Conservation (phyloP, 306 rosid genomes). For the Vicia sativa region DNA sequence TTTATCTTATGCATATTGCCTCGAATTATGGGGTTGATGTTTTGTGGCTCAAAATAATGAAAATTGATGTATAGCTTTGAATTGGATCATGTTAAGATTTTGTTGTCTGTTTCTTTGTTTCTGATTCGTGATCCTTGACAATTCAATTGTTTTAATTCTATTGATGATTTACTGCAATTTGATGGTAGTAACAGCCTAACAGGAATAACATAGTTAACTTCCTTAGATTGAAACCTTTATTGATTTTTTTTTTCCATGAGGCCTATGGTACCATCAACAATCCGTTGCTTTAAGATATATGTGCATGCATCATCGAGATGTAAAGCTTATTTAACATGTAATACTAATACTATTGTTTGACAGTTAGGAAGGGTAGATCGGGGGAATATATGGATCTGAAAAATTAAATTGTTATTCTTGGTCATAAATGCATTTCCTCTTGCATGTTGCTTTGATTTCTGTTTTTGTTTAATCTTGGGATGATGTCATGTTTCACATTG, state of each 20-base stretch:
- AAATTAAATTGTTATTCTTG: constrained; percentile 17
- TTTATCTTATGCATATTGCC: constrained; percentile 2
- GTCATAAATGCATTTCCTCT: not conserved
- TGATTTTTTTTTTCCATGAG: not conserved
- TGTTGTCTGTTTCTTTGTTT: constrained; percentile 30
- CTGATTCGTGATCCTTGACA: constrained; percentile 12
- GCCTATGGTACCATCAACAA: not conserved
- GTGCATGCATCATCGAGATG: constrained; percentile 5
- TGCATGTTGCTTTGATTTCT: not conserved
- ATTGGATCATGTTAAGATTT: constrained; percentile 23
- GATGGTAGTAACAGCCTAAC: not conserved
- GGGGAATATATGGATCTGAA: constrained; percentile 1
- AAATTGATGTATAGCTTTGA: not conserved
- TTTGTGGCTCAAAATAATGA: not conserved
- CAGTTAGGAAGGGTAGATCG: not conserved
- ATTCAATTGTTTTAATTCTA: constrained; percentile 21
- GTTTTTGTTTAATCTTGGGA: constrained; percentile 11
- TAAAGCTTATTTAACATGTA: constrained; percentile 8
- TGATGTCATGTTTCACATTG: not conserved
- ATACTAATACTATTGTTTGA: constrained; percentile 1
- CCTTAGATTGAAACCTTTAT: constrained; percentile 14
- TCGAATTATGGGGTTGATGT: not conserved
- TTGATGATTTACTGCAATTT: constrained; percentile 16
- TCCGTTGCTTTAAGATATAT: constrained; percentile 4
- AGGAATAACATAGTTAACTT: not conserved